Evolutionary conservation across 495 filamentous ascomycete genomes (phyloP), one percentile per base, ranked within the genome.

Genomic region (Penicillium parvum): DNA sequence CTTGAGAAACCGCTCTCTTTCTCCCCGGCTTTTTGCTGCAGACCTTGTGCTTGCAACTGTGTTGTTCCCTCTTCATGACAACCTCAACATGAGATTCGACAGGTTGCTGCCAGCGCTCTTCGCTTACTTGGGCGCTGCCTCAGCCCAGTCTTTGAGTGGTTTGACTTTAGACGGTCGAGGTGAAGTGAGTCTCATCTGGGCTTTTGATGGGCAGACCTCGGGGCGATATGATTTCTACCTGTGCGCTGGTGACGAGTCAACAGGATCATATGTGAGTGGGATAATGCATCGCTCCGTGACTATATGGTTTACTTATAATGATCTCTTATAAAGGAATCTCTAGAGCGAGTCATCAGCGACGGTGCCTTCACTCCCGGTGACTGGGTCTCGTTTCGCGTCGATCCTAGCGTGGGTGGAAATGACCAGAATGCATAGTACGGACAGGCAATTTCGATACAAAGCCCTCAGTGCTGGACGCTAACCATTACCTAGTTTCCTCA

Each of bases 341-440:
- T 76, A 15, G 59, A 61, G 18, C 44, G 55, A 22, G 61, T 79
- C 5, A 59, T 69, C 11, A 62, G 59, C 21, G 49, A 60, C 23
- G 62, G 58, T 0, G 28, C 45, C 7, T 81, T 81, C 56, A 60
- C 69, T 7, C 57, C 64, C 15, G 75, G 77, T 2, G 81, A 74
- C 47, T 63, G 63, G 20, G 63, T 77, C 4, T 72, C 74, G 10
- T 76, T 74, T 18, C 66, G 65, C 23, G 62, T 86, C 15, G 58
- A 74, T 23, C 57, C 62, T 12, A 58, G 48, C 7, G 46, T 73
- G 3, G 78, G 77, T 38, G 75, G 72, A 32, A 63, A 65, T 30
- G 67, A 65, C 2, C 63, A 57, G 20, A 78, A 83, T 67, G 78
- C 81, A 68, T 86, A 85, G 82, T 85, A 75, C 46, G 74, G 12